phyloP scores from a whole-genome alignment of 2,329 filamentous ascomycete genomes.

The Fusarium nurragi region DNA sequence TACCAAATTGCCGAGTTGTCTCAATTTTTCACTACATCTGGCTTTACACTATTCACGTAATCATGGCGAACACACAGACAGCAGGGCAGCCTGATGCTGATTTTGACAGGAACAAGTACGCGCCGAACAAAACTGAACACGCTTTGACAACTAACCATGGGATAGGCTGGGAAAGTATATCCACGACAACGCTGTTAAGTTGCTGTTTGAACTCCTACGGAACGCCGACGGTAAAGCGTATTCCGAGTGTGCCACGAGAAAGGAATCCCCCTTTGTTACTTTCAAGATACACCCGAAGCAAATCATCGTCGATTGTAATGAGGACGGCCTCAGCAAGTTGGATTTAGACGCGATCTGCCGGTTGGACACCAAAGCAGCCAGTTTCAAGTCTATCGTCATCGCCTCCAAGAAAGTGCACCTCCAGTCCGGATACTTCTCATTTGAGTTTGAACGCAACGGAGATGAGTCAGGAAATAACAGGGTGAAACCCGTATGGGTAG shows the following conservation, averaged over 20 bases:
- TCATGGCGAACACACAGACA: too few relatives aligned
- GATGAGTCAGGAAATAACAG: neutral
- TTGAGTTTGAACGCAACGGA: slow-evolving; percentile 25
- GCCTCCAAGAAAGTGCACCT: slow-evolving; percentile 18
- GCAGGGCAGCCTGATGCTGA: too few relatives aligned
- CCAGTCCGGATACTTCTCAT: slow-evolving; percentile 31
- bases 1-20: neutral
- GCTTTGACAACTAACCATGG: too few relatives aligned
- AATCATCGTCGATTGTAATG: slow-evolving; percentile 30
- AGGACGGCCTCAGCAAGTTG: slow-evolving; percentile 14
- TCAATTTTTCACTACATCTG: too few relatives aligned
- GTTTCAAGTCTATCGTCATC: slow-evolving; percentile 34
- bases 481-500: slow-evolving; percentile 27
- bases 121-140: too few relatives aligned
- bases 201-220: slow-evolving; percentile 27
- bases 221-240: slow-evolving; percentile 24
- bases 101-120: too few relatives aligned
- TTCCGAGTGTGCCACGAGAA: neutral
- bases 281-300: slow-evolving; percentile 21
- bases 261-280: slow-evolving; percentile 3
- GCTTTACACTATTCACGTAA: too few relatives aligned
- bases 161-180: neutral
- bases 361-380: slow-evolving; percentile 16
- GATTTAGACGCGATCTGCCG: slow-evolving; percentile 24
- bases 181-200: neutral